These are phyloP conservation scores for Kodamaea kaohsiungensis DNA, from an alignment of 805 yeast genomes.

Conservation along the genomic window DNA sequence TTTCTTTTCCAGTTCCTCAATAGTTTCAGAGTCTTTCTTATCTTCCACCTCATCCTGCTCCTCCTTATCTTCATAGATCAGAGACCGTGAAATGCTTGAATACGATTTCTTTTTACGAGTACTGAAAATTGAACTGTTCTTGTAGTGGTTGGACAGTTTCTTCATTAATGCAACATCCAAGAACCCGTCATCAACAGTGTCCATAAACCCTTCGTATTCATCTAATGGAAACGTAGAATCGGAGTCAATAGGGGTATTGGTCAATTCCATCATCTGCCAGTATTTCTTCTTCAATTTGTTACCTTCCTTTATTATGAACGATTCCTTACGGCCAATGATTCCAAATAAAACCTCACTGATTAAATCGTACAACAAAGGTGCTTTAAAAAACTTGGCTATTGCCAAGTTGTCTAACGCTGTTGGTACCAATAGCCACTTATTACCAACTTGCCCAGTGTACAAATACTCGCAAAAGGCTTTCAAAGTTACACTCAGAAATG, in stretches of 20 bases:
- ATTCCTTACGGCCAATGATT: conserved; percentile 67
- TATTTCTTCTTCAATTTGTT: conserved; percentile 34
- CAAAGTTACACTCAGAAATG: conserved; percentile 61
- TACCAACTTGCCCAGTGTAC: conserved; percentile 78
- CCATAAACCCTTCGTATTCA: conserved; percentile 55
- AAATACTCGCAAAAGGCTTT: conserved; percentile 70
- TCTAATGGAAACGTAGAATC: conserved; percentile 41
- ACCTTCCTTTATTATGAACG: conserved; percentile 44
- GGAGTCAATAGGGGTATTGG: conserved; percentile 23
- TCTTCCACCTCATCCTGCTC: conserved; percentile 2
- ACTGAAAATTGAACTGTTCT: conserved; percentile 22
- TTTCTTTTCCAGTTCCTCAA: background rate
- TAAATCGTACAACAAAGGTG: conserved; percentile 70
- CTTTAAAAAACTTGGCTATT: conserved; percentile 63
- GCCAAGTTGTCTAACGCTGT: conserved; percentile 64
- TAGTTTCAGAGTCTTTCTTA: conserved; percentile 1
- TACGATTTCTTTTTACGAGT: conserved; percentile 19
- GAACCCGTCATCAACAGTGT: conserved; percentile 65
- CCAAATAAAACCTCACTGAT: conserved; percentile 70
- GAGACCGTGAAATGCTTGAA: background rate
- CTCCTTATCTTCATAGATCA: background rate
- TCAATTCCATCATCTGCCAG: conserved; percentile 23
- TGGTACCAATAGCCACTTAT: conserved; percentile 71
- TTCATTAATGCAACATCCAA: conserved; percentile 56
- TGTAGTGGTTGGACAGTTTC: conserved; percentile 40